Base-by-base conservation (phyloP, 1,284 basidiomycete species). In the Grifola frondosa region DNA sequence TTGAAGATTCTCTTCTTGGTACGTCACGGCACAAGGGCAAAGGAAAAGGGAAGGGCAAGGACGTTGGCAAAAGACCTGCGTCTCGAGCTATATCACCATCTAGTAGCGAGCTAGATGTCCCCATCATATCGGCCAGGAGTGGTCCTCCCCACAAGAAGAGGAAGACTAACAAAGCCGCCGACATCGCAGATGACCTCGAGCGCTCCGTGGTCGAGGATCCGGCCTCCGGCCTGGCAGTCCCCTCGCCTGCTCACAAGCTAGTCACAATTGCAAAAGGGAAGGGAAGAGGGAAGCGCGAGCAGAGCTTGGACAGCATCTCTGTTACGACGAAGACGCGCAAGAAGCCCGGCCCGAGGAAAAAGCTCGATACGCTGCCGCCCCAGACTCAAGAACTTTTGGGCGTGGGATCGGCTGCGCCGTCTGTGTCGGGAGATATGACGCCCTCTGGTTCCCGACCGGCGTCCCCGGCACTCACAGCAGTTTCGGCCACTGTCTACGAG, bases 401-500 rank as follows among this genome's bases (percentile, higher is more conserved):
- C 33, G 38, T 74, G 8, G 66, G 65, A 32, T 84, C 84, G 29
- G 71, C 71, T 42, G 70, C 82, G 6, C 70, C 75, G 19, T 87
- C 86, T 8, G 66, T 64, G 13, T 60, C 63, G 23, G 63, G 65
- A 6, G 69, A 69, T 49, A 49, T 58, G 16, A 68, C 68, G 6
- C 68, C 69, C 9, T 49, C 48, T 17, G 66, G 65, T 12, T 78
- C 86, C 6, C 71, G 83, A 17, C 81, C 81, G 24, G 66, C 74
- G 23, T 87, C 86, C 6, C 86, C 86, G 8, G 70, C 74, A 5
- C 68, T 74, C 4, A 73, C 76, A 0, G 69, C 68, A 32, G 71
- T 74, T 11, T 77, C 80, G 13, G 62, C 70, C 9, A 74, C 84
- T 23, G 75, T 89, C 23, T 89, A 81, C 51, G 85, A 88, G 51